These are phyloP conservation scores for Prunus fruticosa DNA, from an alignment of 306 rosid genomes.

Conservation along the genomic window DNA sequence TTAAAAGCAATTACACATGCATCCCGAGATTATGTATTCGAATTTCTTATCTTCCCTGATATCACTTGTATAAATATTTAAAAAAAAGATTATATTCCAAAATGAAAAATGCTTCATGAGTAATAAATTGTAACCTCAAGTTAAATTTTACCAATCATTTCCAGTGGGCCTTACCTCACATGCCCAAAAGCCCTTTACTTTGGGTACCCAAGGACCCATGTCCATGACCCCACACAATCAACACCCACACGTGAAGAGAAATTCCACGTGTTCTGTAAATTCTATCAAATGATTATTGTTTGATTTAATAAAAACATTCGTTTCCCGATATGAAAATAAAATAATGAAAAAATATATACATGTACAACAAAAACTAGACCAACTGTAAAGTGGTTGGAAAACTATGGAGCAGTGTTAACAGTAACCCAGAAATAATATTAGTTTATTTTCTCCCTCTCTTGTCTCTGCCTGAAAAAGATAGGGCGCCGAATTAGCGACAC, in stretches of 20 bases:
- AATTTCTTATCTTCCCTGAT: too few species aligned
- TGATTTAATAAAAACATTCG: background rate
- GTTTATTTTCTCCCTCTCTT: background rate
- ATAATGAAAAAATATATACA: background rate
- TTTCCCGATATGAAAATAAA: background rate
- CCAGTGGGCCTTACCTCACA: conserved; percentile 17
- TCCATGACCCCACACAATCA: background rate
- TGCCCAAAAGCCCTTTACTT: conserved; percentile 6
- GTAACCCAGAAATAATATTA: background rate
- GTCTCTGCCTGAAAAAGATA: background rate
- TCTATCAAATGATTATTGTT: background rate
- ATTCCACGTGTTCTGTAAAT: background rate
- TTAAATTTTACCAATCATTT: conserved; percentile 5
- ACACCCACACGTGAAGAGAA: background rate
- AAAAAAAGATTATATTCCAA: too few species aligned
- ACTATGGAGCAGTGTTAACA: background rate
- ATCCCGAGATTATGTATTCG: too few species aligned
- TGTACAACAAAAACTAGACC: background rate
- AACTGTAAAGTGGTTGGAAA: conserved; percentile 8
- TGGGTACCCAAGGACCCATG: background rate
- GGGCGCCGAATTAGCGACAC: background rate
- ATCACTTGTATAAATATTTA: too few species aligned
- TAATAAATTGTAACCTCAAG: too few species aligned
- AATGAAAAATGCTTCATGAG: too few species aligned
- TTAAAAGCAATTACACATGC: too few species aligned